Base-by-base conservation (phyloP, 306 rosid species). In the Castanospermum australe region DNA sequence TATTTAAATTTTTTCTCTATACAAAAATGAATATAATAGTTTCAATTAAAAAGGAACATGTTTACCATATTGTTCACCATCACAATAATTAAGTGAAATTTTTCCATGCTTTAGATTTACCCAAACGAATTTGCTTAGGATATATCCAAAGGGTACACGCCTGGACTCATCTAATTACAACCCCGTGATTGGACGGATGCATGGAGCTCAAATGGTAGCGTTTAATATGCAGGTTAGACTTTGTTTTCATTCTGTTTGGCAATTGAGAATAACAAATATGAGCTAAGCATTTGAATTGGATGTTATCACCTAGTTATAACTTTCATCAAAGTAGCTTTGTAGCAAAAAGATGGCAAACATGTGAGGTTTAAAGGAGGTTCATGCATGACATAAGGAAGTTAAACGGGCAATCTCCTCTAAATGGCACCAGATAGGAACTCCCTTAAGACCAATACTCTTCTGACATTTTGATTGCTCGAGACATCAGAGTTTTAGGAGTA, bases 181-280 rank as follows among this genome's bases (percentile, higher is more conserved):
- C 74, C 99, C 99, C 69, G 87, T 95, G 94, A 82, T 88, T 76
- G 98, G 90, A 81, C 93, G 99, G 98, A 81, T 64, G 80, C 93
- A 95, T 83, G 99, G 99, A 82, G 99, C 98, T 88, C 99, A 95
- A 85, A 95, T 95, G 99, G 98, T 95, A 63, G 99, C 99, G 60
- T 86, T 91, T 73, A 95, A 95, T 76, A 95, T 95, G 98, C 99
- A 93, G 93, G 99, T 89, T 76, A 60, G 86, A 39, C 45, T 70
- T 70, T 41, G 6, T 30, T 64, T 66, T 44, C 15, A 2, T 11
- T 45, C 22, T 30, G 7, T 57, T 30, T 75, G 1, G 17, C 15
- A 42, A 20, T 36, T 50, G 12, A 67, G 12, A 47, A 15, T 36
- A 38, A 8, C 38, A 14, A 62, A 36, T 8, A 54, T 60, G 4